Evolutionary conservation across 208 protist species (phyloP).

Genomic region (Leptomonas pyrrhocoris): DNA sequence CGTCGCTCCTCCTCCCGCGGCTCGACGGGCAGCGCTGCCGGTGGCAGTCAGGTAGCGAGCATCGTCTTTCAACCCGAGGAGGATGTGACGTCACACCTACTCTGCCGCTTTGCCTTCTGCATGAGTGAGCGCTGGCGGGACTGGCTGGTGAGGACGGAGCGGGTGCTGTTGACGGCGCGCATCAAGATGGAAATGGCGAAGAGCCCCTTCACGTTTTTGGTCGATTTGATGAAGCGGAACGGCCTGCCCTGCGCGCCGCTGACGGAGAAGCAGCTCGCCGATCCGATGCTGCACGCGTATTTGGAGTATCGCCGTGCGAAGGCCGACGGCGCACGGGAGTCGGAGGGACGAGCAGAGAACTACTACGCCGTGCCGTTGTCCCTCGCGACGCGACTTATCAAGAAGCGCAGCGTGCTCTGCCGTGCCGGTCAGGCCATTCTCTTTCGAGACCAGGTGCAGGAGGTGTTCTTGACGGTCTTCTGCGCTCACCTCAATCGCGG

Average conservation of each 20-base stretch:
- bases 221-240: conserved; percentile 72
- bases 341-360: conserved; percentile 51
- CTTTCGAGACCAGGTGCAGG: conserved; percentile 77
- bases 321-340: conserved; percentile 34
- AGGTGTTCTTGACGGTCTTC: conserved; percentile 87
- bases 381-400: conserved; percentile 82
- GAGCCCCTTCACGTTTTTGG: conserved; percentile 65
- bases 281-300: conserved; percentile 63
- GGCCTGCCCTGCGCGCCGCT: conserved; percentile 74
- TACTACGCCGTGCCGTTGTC: conserved; percentile 78
- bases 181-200: conserved; percentile 75
- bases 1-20: conserved; percentile 46
- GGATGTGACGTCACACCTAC: conserved; percentile 79
- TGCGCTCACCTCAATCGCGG: conserved; percentile 60
- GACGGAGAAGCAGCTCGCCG: conserved; percentile 44
- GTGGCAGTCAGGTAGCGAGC: conserved; percentile 5
- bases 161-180: conserved; percentile 80
- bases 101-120: conserved; percentile 90
- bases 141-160: conserved; percentile 83
- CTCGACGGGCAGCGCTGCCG: conserved; percentile 21
- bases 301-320: conserved; percentile 52
- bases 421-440: conserved; percentile 73
- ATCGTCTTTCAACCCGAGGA: conserved; percentile 81
- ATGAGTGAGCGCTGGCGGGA: conserved; percentile 91
- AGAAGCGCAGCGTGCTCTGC: conserved; percentile 73